phyloP scores from a whole-genome alignment of 306 rosid genomes.

The Adenanthera pavonina region DNA sequence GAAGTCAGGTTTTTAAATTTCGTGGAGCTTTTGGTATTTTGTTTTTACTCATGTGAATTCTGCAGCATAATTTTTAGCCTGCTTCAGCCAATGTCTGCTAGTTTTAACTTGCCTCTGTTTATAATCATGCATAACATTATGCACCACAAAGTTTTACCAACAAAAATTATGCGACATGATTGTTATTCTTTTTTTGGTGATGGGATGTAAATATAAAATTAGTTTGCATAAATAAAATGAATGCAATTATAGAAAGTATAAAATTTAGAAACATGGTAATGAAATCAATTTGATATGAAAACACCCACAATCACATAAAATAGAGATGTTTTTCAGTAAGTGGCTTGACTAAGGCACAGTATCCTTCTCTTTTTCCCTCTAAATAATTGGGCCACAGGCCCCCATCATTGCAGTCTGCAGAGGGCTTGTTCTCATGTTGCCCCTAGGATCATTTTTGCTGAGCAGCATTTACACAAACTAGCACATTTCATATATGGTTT shows the following conservation, averaged over 20 bases:
- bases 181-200: not conserved
- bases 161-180: not conserved
- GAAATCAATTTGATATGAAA: not conserved
- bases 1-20: not conserved
- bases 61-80: not conserved
- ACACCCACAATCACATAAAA: not conserved
- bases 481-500: not conserved
- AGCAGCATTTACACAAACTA: not conserved
- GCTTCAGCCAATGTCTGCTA: not conserved
- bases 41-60: not conserved
- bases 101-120: slow-evolving; percentile 9
- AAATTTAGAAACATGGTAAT: slow-evolving; percentile 6
- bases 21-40: not conserved
- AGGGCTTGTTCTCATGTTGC: not conserved
- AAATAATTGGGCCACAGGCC: not conserved
- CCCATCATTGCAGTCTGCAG: not conserved
- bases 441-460: not conserved
- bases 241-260: not conserved
- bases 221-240: not conserved
- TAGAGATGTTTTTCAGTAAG: not conserved
- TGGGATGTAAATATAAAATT: slow-evolving; percentile 1
- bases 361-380: not conserved
- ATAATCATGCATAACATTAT: slow-evolving; percentile 2
- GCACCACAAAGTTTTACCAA: not conserved
- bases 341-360: not conserved